phyloP scores from a whole-genome alignment of 2,329 filamentous ascomycete species.

The Cytospora paraplurivora region DNA sequence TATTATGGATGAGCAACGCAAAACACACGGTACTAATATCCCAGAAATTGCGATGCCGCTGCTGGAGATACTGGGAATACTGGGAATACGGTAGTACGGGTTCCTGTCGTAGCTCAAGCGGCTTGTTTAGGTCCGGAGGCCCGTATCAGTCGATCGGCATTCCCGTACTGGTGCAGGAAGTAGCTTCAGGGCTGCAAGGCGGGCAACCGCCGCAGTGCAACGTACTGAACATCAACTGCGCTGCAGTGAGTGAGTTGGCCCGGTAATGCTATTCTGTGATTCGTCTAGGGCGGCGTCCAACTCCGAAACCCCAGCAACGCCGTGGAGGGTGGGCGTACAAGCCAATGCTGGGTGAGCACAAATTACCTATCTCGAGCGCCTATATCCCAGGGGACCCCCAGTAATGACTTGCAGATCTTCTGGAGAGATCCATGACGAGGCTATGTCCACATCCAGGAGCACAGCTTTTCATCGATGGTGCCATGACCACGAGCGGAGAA shows the following conservation, averaged over 20 bases:
- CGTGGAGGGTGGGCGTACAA: background rate
- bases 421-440: background rate
- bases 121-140: conserved; percentile 15
- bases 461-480: background rate
- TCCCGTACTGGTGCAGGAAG: conserved; percentile 7
- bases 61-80: background rate
- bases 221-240: conserved; percentile 1
- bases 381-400: background rate
- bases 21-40: background rate
- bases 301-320: conserved; percentile 18
- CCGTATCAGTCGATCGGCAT: conserved; percentile 18
- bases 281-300: background rate
- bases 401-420: background rate
- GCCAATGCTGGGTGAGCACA: background rate
- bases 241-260: conserved; percentile 5
- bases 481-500: background rate
- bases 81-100: background rate
- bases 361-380: conserved; percentile 4
- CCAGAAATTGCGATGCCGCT: conserved; percentile 5
- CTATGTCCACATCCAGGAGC: background rate
- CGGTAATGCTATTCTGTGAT: conserved; percentile 5
- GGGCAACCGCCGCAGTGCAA: conserved; percentile 15
- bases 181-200: conserved; percentile 8
- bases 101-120: conserved; percentile 21
- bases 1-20: background rate